Evolutionary conservation across 1,284 basidiomycete genomes (phyloP), one percentile per base, ranked within the genome.

Genomic region (Moesziomyces parantarcticus): DNA sequence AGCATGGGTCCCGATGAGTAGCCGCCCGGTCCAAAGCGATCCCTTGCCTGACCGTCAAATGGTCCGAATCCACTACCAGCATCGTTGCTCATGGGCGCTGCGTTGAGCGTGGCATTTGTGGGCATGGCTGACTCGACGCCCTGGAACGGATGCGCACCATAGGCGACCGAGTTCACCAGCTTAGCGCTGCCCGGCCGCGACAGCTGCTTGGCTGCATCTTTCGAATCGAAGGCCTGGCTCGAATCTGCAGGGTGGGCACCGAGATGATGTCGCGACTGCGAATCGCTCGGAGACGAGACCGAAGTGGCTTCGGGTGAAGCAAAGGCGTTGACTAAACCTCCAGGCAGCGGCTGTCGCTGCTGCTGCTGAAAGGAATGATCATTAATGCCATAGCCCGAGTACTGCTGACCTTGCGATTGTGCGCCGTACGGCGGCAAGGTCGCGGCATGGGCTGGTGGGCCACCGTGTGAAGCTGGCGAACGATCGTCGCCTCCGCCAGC

Each of bases 251-350:
- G 14, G 26, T 45, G 42, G 43, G 52, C 57, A 13, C 44, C 21
- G 21, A 65, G n/a, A 2, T 34, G 43, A 20, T 50, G 47, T 39
- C 47, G 57, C 18, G 25, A 21, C 6, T 50, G 59, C 22, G 34
- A 11, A n/a, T 65, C 68, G 20, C 45, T 25, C 6, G 68, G 68
- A 8, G 68, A 71, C 9, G 61, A 61, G 13, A 45, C 46, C 13
- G 62, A 58, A 3, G 47, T 58, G 23, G 36, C 56, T 32, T 51
- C 68, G 5, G 68, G 58, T n/a, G 58, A 58, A 3, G 61, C 54
- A 43, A 71, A 71, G 3, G 68, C 58, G 26, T 61, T 71, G 22
- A 66, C 68, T 8, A 66, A 54, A 2, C 68, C 68, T 11, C 68
- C 68, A 5, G 68, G 47, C 34, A 65, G 45, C 51, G 62, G 68